A percentile compares a stretch with the other conserved stretches of the same genome.
Evolutionary conservation across 1,284 basidiomycete species (phyloP).

Genomic region (Malassezia dermatis): DNA sequence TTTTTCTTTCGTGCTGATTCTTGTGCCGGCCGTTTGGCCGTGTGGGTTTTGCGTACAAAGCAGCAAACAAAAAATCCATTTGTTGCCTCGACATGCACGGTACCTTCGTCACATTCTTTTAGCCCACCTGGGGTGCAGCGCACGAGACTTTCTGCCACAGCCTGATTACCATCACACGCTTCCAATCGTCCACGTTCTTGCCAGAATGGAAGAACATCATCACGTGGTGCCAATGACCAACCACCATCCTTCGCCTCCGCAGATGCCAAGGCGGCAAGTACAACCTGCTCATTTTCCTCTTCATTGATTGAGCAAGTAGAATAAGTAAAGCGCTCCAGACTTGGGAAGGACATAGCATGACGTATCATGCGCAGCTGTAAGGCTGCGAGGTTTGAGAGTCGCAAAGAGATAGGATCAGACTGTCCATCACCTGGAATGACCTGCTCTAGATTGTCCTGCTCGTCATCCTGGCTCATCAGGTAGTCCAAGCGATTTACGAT

Average conservation of each 20-base stretch:
- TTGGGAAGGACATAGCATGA: slow-evolving; percentile 81
- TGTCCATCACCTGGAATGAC: slow-evolving; percentile 6
- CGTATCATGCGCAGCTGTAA: slow-evolving; percentile 78
- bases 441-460: slow-evolving; percentile 16
- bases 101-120: slow-evolving; percentile 3
- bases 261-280: slow-evolving; percentile 50
- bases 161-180: slow-evolving; percentile 17
- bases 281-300: slow-evolving; percentile 78
- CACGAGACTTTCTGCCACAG: slow-evolving; percentile 22
- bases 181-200: slow-evolving; percentile 21
- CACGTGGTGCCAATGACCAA: slow-evolving; percentile 28
- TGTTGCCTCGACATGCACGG: slow-evolving; percentile 21
- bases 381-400: slow-evolving; percentile 20
- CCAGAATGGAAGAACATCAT: slow-evolving; percentile 31
- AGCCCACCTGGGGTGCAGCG: slow-evolving; percentile 26
- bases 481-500: slow-evolving; percentile 43
- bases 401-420: not conserved
- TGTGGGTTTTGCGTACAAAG: slow-evolving; percentile 17
- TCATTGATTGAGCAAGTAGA: slow-evolving; percentile 90
- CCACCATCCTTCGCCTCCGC: slow-evolving; percentile 20
- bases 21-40: not conserved
- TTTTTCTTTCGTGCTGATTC: not conserved
- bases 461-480: slow-evolving; percentile 13
- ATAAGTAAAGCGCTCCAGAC: slow-evolving; percentile 68
- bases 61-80: slow-evolving; percentile 42